Evolutionary conservation across 305 asterid genomes (phyloP), one percentile per base, ranked within the genome.

Genomic region (Petunia hybrid): DNA sequence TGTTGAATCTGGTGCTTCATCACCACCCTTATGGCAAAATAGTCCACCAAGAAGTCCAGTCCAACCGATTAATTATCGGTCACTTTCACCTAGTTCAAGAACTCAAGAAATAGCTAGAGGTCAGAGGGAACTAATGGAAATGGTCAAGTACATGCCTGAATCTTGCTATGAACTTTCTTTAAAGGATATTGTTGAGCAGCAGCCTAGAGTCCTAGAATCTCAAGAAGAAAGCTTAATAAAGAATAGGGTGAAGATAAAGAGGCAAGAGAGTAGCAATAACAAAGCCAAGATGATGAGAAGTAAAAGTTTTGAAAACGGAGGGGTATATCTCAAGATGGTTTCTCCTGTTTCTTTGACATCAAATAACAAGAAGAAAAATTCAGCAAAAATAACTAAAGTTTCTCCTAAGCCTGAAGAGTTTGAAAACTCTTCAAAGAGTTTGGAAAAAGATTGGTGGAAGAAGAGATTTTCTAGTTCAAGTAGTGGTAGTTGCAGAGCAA

Each of bases 381-480:
- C 69, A 22, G 39, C 43, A 71, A 73, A 51, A 48, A 35, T 35
- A 35, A 73, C 90, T 4, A 89, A 76, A 59, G 92, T 91, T 82
- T 89, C 95, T 6, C 90, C 91, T 6, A 90, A 85, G 68, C 89
- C 88, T 16, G 90, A 88, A 16, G 91, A 90, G 78, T 14, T 43
- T 53, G 87, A 82, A 6, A 80, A 81, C 59, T 5, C 85, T 14
- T 68, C 83, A 46, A 86, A 71, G 67, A 80, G 77, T 46, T 78
- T 87, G 4, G 95, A 89, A 39, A 85, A 79, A 84, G 97, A 95
- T 12, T 95, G 97, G 95, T 93, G 99, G 98, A 92, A 90, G 95
- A 73, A 73, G 63, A 94, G 87, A 81, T 88, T 87, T 60, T 86
- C 89, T 59, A 89, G 94, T 78, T 89, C 89, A 46, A 81, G 84